A percentile compares a stretch with the other conserved stretches of the same genome.
Evolutionary conservation across 2,329 filamentous ascomycete genomes (phyloP).

Genomic region (Daldinia sp.): DNA sequence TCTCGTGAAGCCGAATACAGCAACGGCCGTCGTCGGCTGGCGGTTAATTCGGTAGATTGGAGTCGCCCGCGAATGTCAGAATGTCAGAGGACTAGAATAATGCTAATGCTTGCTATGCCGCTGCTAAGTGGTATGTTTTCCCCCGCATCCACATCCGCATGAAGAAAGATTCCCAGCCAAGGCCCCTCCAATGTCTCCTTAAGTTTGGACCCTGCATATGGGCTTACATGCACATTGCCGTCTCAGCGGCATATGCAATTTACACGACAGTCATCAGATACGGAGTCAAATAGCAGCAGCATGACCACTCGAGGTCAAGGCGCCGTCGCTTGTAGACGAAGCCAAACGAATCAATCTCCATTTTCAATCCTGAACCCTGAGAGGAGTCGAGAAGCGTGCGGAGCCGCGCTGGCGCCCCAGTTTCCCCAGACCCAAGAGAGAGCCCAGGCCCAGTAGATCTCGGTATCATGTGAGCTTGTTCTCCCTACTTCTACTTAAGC

Average conservation of each 20-base stretch:
- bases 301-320: conserved; percentile 16
- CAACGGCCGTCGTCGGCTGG: conserved; percentile 17
- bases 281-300: background rate
- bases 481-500: conserved; percentile 1
- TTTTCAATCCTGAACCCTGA: conserved; percentile 13
- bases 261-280: conserved; percentile 9
- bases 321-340: conserved; percentile 4
- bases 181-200: background rate
- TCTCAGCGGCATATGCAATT: background rate
- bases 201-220: conserved; percentile 32
- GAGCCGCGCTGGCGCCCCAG: conserved; percentile 26
- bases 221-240: conserved; percentile 10
- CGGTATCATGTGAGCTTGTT: conserved; percentile 29
- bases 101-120: background rate
- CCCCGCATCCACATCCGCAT: conserved; percentile 3
- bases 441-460: conserved; percentile 17
- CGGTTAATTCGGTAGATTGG: conserved; percentile 34
- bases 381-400: conserved; percentile 9
- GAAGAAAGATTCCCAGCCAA: background rate
- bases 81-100: conserved; percentile 5
- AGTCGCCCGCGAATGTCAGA: conserved; percentile 6
- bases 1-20: conserved; percentile 26
- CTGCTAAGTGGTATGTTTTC: too few relatives aligned
- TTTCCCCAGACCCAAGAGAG: conserved; percentile 7
- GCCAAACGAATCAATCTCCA: background rate